A percentile compares a stretch with the other conserved stretches of the same genome.
phyloP scores from a whole-genome alignment of 1,284 basidiomycete genomes.

The Ganoderma lucidum region DNA sequence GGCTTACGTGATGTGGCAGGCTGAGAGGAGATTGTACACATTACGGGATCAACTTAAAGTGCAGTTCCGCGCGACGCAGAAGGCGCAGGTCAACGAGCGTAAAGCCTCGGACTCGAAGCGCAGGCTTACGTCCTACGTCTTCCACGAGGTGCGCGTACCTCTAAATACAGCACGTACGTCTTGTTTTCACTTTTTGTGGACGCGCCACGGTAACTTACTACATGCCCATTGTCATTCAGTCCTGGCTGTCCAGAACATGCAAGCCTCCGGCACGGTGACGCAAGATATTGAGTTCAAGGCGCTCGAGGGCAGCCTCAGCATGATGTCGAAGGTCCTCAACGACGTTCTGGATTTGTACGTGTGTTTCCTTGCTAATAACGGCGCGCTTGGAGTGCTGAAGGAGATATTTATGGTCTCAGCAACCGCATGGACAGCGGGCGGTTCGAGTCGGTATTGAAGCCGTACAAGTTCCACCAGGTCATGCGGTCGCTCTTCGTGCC shows the following conservation, averaged over 20 bases:
- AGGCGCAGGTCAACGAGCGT: constrained; percentile 86
- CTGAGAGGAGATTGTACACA: constrained; percentile 67
- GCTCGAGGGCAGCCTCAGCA: constrained; percentile 82
- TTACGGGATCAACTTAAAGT: constrained; percentile 79
- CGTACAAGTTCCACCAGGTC: constrained; percentile 86
- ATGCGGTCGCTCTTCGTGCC: constrained; percentile 84
- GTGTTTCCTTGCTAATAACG: too few relatives aligned
- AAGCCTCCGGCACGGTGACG: constrained; percentile 70
- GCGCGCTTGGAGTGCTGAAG: neutral
- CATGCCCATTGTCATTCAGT: constrained; percentile 48
- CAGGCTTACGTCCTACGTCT: constrained; percentile 73
- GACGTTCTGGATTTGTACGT: constrained; percentile 87
- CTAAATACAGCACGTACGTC: constrained; percentile 86
- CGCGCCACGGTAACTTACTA: neutral
- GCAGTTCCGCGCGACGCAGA: constrained; percentile 81
- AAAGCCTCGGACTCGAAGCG: constrained; percentile 83
- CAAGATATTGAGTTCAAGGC: constrained; percentile 85
- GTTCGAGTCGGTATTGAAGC: constrained; percentile 78
- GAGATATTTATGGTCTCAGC: constrained; percentile 32
- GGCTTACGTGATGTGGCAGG: constrained; percentile 38
- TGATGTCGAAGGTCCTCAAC: constrained; percentile 94
- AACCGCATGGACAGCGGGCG: constrained; percentile 82
- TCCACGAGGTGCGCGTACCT: constrained; percentile 84
- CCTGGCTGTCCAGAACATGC: constrained; percentile 90
- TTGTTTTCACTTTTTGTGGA: neutral